Evolutionary conservation across 768 basidiomycete species (phyloP).

Genomic region (Mycena galopus): DNA sequence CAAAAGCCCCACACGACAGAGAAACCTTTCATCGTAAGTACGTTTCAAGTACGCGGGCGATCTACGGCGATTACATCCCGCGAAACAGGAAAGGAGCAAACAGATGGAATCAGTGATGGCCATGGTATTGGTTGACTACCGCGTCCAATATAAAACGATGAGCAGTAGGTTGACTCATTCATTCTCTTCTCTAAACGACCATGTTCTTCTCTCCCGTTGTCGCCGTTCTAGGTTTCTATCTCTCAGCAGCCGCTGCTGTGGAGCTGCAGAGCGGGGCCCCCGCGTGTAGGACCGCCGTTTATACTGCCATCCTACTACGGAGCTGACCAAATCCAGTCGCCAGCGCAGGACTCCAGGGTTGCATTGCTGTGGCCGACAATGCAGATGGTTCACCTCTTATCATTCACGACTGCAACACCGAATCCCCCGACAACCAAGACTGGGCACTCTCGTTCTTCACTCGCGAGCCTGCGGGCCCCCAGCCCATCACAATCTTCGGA

Average conservation of each 20-base stretch:
- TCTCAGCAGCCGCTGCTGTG: neutral
- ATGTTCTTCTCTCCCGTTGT: neutral
- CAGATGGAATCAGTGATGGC: too few species aligned
- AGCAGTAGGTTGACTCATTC: too few species aligned
- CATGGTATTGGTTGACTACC: too few species aligned
- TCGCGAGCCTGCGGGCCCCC: constrained; percentile 15
- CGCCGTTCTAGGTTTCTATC: neutral
- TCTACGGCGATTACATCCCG: too few species aligned
- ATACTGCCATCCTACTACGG: neutral
- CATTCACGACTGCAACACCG: constrained; percentile 21
- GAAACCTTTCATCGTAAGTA: too few species aligned
- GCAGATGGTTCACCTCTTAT: constrained; percentile 5
- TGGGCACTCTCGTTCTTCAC: constrained; percentile 17
- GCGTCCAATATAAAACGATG: too few species aligned
- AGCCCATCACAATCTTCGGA: constrained; percentile 17
- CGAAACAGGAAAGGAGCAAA: too few species aligned
- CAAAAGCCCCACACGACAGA: too few species aligned
- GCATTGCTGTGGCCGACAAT: constrained; percentile 6
- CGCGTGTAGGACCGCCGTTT: neutral
- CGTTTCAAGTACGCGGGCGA: too few species aligned
- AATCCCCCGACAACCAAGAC: constrained; percentile 3
- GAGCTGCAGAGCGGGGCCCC: neutral
- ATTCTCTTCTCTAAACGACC: neutral
- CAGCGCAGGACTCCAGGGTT: constrained; percentile 19
- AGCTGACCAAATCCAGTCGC: neutral